These are phyloP conservation scores for Solanum appendiculatum DNA, from an alignment of 257 asterid genomes.

Conservation along the genomic window DNA sequence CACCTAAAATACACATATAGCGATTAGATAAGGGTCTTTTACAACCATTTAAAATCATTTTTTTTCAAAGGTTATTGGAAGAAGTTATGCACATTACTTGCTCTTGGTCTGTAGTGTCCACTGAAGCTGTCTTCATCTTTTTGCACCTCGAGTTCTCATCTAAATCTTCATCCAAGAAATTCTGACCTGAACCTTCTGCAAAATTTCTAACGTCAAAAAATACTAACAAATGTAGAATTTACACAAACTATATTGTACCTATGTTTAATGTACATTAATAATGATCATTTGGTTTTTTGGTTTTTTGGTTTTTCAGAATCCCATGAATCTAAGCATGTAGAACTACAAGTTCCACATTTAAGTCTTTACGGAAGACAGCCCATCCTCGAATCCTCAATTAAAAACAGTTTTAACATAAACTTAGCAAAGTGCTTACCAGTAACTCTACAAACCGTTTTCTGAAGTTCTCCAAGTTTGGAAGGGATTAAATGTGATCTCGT, in stretches of 20 bases:
- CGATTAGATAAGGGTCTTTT: neutral
- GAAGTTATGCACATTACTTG: neutral
- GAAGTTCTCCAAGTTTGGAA: neutral
- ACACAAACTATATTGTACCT: neutral
- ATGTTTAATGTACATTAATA: neutral
- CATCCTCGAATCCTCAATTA: neutral
- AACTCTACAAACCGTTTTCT: constrained; percentile 5
- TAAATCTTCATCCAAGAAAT: constrained; percentile 15
- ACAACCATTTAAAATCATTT: neutral
- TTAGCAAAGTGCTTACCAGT: constrained; percentile 4
- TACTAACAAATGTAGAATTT: neutral
- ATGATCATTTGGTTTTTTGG: neutral
- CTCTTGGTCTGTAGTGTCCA: constrained; percentile 4
- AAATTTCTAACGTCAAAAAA: neutral
- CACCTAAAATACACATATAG: neutral
- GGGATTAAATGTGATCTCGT: constrained; percentile 10
- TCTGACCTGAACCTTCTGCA: constrained; percentile 35
- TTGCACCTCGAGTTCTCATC: constrained; percentile 3
- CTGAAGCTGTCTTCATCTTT: constrained; percentile 13
- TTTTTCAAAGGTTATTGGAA: neutral
- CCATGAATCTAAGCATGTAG: neutral
- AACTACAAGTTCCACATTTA: neutral
- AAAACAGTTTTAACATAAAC: neutral
- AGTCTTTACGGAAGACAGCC: neutral
- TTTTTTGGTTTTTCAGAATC: neutral